phyloP scores from a whole-genome alignment of 1,284 basidiomycete genomes.

The Melanopsichium pennsylvanicum region DNA sequence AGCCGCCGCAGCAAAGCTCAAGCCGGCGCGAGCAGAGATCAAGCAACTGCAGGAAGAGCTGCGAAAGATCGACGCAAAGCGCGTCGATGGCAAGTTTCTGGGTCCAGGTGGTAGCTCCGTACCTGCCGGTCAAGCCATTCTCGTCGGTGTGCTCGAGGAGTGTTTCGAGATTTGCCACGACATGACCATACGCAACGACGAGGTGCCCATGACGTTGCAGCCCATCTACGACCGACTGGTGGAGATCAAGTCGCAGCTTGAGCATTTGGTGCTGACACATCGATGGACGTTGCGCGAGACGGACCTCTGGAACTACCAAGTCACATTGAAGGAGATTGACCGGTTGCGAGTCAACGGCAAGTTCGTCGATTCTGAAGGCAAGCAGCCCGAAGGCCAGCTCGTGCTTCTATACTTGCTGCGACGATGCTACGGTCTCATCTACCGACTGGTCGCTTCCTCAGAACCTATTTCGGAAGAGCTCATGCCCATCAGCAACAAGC shows the following conservation, averaged over 20 bases:
- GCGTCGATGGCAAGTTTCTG: constrained; percentile 94
- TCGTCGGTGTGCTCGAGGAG: constrained; percentile 85
- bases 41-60: constrained; percentile 91
- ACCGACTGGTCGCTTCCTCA: constrained; percentile 90
- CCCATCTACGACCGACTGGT: constrained; percentile 92
- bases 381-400: constrained; percentile 87
- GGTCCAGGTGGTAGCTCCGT: constrained; percentile 86
- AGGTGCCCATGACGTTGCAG: constrained; percentile 83
- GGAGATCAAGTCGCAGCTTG: constrained; percentile 84
- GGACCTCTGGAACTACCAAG: constrained; percentile 79
- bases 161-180: constrained; percentile 97
- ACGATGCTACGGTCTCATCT: constrained; percentile 95
- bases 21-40: constrained; percentile 83
- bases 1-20: constrained; percentile 84
- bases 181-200: constrained; percentile 91
- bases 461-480: constrained; percentile 98
- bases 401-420: constrained; percentile 89
- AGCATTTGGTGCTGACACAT: constrained; percentile 89
- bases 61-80: constrained; percentile 84
- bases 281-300: constrained; percentile 97
- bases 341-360: constrained; percentile 95
- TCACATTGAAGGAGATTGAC: constrained; percentile 94
- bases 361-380: constrained; percentile 92
- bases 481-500: constrained; percentile 82
- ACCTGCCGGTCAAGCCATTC: constrained; percentile 79